Percentiles rank a stretch among this genome's conserved stretches.
Conservation (phyloP, 768 basidiomycete species). For the Austroboletus eburneus region DNA sequence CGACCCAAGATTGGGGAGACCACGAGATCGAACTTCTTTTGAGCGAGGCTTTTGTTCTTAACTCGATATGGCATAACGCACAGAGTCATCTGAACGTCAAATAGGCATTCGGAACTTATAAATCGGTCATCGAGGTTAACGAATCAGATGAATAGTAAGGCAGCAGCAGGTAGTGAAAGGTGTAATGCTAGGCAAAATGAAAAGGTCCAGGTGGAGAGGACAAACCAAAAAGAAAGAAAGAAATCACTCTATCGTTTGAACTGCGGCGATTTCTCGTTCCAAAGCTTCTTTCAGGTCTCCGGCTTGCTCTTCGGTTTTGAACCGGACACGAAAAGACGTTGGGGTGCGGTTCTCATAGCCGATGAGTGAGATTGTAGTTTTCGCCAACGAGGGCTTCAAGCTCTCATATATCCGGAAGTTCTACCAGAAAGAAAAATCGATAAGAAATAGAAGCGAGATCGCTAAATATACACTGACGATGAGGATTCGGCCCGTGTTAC, state of each 20-base stretch:
- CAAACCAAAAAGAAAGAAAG: slow-evolving; percentile 3
- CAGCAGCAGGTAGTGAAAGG: slow-evolving; percentile 21
- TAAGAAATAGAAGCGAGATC: neutral
- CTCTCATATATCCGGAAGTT: slow-evolving; percentile 68
- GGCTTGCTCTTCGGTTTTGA: slow-evolving; percentile 58
- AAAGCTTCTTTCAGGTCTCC: slow-evolving; percentile 52
- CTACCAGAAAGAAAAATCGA: slow-evolving; percentile 39
- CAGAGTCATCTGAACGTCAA: slow-evolving; percentile 79
- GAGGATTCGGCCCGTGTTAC: slow-evolving; percentile 67
- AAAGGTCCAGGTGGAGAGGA: neutral
- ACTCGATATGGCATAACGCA: slow-evolving; percentile 89
- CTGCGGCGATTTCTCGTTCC: slow-evolving; percentile 57
- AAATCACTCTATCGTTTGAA: slow-evolving; percentile 26
- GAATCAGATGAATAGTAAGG: slow-evolving; percentile 10
- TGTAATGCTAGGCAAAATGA: slow-evolving; percentile 21
- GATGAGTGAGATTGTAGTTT: slow-evolving; percentile 58
- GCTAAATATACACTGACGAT: slow-evolving; percentile 47
- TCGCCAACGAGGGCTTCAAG: slow-evolving; percentile 49
- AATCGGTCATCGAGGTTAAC: neutral
- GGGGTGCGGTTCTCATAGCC: slow-evolving; percentile 60
- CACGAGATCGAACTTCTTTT: slow-evolving; percentile 94
- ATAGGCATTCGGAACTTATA: slow-evolving; percentile 14
- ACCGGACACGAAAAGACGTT: slow-evolving; percentile 57
- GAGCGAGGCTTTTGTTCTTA: slow-evolving; percentile 92
- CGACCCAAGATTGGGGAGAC: slow-evolving; percentile 92